Base-by-base conservation (phyloP, 2,329 filamentous ascomycete species). In the Alternaria panax region DNA sequence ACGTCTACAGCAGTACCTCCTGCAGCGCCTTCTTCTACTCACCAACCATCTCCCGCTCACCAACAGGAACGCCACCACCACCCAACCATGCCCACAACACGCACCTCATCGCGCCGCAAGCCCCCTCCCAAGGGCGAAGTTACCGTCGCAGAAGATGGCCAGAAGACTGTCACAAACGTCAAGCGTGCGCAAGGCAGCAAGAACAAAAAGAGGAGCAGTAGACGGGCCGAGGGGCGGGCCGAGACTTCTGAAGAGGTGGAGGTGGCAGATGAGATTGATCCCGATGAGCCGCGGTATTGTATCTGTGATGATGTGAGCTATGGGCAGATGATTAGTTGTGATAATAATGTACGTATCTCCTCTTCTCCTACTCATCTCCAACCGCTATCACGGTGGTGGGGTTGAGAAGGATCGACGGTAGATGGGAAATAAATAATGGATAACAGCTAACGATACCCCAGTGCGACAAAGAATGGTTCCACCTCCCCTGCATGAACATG, bases 391-490 rank as follows among this genome's bases (percentile, higher is more conserved):
- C n/a, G n/a, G n/a, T n/a, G n/a, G n/a, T n/a, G n/a, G n/a, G n/a
- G n/a, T n/a, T n/a, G 30, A 2, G 30, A 32, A 7, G 30, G 4
- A 14, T n/a, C n/a, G 30, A 32, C 5, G 30, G 30, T 6, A 30
- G 5, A 30, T 30, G 28, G 28, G 5, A 14, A 14, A 32, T 16
- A 14, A 14, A 32, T 32, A 14, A 14, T 32, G 30, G 28, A 30
- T 5, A 30, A 1, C 0, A 8, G 30, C 30, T 34, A 34, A 34
- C 30, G 30, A 6, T 34, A 2, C 11, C 25, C 16, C 81, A 90
- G 79, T 95, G 92, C 79, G 88, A 92, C 68, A 87, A 88, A 63
- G 91, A 94, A 77, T 95, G 92, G 92, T 95, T 94, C 75, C 92
- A 95, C 74, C 83, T 95, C 40, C 87, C 88, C 64, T 95, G 92